Evolutionary conservation across 257 asterid species (phyloP), one percentile per base, ranked within the genome.

Genomic region (Ilex aquifolium): DNA sequence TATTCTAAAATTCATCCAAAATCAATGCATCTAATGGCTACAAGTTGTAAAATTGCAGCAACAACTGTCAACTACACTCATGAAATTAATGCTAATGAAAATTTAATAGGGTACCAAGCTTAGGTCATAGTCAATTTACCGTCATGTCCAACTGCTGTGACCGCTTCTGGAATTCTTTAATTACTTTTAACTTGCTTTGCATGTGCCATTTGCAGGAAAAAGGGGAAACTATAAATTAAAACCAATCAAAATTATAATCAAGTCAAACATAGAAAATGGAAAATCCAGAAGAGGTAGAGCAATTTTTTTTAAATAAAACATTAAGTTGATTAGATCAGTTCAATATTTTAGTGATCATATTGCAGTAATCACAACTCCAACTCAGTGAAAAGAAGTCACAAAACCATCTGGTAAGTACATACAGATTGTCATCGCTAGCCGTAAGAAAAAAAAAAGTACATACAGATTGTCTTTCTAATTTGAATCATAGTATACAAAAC

Each of bases 101-200:
- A 30, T 65, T 44, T 56, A 67, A 7, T 10, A 51, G 11, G 13
- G 60, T 64, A 40, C 29, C 39, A 40, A 61, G 51, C 13, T 46
- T 46, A 3, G 9, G 51, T 46, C 15, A 13, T 36, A 13, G 4
- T 46, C 7, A 57, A 29, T 63, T 79, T 80, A 89, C 98, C 65
- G 99, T 89, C 96, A 92, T 85, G 78, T 92, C 97, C 91, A 92
- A 44, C 82, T 89, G 99, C 0, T 95, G 74, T 15, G 95, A 72
- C 78, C 89, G 85, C 72, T 83, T 83, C 82, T 92, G 99, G 79
- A 92, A 92, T 63, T 92, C 96, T 70, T 72, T 75, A 67, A 92
- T 89, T 83, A 92, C 85, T n/a, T 84, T 92, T 92, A 16, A 84
- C 81, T 80, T 92, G 97, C 75, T 89, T 92, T 65, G 85, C 84